These are phyloP conservation scores for Aspergillus brasiliensis DNA, from an alignment of 2,329 filamentous ascomycete genomes.

Conservation along the genomic window DNA sequence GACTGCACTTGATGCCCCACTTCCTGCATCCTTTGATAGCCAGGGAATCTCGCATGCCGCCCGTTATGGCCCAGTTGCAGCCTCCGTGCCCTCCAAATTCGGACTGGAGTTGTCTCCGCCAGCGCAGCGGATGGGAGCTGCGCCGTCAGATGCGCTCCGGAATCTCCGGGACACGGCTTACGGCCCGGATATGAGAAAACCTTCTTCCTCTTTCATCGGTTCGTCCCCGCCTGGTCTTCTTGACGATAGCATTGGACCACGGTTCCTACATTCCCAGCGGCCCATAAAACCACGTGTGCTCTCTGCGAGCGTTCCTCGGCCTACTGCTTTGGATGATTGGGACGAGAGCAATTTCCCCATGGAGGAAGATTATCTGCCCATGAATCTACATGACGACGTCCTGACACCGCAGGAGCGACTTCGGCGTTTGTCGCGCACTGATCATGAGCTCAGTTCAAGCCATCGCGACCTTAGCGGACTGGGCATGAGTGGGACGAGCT, in stretches of 20 bases:
- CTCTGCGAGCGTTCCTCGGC: conserved; percentile 62
- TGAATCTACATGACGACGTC: conserved; percentile 64
- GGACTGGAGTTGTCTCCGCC: conserved; percentile 79
- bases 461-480: conserved; percentile 54
- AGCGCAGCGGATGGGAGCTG: conserved; percentile 62
- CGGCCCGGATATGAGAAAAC: conserved; percentile 70
- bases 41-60: conserved; percentile 92
- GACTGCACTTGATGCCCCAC: conserved; percentile 89
- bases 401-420: conserved; percentile 64
- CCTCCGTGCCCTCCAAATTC: conserved; percentile 90
- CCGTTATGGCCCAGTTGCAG: conserved; percentile 84
- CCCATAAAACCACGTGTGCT: conserved; percentile 60
- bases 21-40: conserved; percentile 94
- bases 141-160: conserved; percentile 64
- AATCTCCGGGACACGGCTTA: conserved; percentile 68
- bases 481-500: conserved; percentile 52
- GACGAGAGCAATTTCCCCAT: conserved; percentile 70
- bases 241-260: conserved; percentile 68
- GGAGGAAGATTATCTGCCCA: conserved; percentile 87
- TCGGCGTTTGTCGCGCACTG: conserved; percentile 61
- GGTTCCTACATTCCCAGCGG: conserved; percentile 67
- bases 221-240: conserved; percentile 63
- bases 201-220: conserved; percentile 47
- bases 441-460: conserved; percentile 52
- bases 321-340: conserved; percentile 58